phyloP scores from a whole-genome alignment of 208 protist genomes.

The Borovskyia barvae region DNA sequence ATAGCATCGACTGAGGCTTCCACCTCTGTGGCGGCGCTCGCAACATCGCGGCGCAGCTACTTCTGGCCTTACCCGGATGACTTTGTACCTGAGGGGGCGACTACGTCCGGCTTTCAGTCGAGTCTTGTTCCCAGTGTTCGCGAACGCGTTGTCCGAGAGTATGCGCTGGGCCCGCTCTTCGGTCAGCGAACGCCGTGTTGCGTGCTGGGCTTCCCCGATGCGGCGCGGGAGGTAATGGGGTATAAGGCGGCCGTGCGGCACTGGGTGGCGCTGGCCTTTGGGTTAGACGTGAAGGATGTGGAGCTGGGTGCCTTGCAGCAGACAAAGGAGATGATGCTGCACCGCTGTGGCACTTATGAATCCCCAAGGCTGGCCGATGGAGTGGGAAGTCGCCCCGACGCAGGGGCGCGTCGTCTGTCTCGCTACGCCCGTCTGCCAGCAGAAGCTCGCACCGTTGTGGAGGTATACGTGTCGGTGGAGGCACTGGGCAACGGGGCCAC shows the following conservation, averaged over 20 bases:
- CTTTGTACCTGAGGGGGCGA: conserved; percentile 66
- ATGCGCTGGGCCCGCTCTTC: conserved; percentile 78
- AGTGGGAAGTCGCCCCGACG: conserved; percentile 16
- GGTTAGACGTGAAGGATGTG: conserved; percentile 22
- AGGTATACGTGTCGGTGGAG: conserved; percentile 55
- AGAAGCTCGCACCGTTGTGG: conserved; percentile 48
- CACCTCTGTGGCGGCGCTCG: neutral
- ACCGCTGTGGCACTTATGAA: conserved; percentile 41
- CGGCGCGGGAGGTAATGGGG: conserved; percentile 25
- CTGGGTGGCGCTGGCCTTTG: conserved; percentile 37
- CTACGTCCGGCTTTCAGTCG: conserved; percentile 66
- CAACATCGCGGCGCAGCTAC: conserved; percentile 40
- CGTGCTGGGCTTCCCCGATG: conserved; percentile 41
- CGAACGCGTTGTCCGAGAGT: conserved; percentile 58
- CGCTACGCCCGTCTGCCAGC: conserved; percentile 54
- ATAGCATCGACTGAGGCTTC: too few relatives aligned
- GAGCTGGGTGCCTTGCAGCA: conserved; percentile 43
- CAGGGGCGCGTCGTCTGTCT: conserved; percentile 8
- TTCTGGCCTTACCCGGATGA: conserved; percentile 78
- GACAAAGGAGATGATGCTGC: conserved; percentile 72
- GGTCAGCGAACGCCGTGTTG: conserved; percentile 57
- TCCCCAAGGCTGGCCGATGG: conserved; percentile 55
- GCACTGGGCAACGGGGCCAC: neutral
- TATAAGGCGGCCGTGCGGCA: conserved; percentile 24
- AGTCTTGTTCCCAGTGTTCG: conserved; percentile 65